Evolutionary conservation across 805 yeast species (phyloP).

Genomic region (Metschnikowia proteae): DNA sequence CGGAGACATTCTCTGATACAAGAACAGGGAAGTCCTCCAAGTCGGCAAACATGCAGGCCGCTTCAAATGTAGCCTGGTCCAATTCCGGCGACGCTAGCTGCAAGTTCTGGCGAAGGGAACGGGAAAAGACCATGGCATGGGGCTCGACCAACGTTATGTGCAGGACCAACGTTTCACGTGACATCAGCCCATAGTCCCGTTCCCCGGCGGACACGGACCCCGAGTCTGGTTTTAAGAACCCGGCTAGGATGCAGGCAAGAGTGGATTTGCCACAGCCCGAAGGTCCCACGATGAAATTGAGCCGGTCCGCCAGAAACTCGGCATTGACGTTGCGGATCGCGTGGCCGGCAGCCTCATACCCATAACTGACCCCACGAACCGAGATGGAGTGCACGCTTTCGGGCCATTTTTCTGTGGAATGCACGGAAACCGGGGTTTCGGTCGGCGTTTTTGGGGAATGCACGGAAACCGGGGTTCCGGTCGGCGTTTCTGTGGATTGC

Average conservation of each 20-base stretch:
- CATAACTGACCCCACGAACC: constrained; percentile 50
- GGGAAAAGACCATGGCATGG: constrained; percentile 52
- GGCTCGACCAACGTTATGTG: constrained; percentile 77
- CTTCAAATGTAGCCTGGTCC: constrained; percentile 30
- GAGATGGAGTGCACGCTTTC: neutral
- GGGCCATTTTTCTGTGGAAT: neutral
- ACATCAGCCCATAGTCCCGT: constrained; percentile 39
- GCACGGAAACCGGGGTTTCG: neutral
- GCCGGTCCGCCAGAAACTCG: constrained; percentile 39
- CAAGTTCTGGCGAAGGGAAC: constrained; percentile 19
- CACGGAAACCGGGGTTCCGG: neutral
- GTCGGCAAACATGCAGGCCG: constrained; percentile 46
- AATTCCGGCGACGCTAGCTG: constrained; percentile 3
- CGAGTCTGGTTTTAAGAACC: constrained; percentile 46
- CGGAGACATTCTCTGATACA: constrained; percentile 56
- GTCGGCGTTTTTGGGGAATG: neutral
- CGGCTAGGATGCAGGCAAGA: constrained; percentile 56
- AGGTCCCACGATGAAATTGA: constrained; percentile 71
- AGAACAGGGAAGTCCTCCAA: constrained; percentile 40
- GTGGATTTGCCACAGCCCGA: constrained; percentile 97
- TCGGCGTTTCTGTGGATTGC: neutral
- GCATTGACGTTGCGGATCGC: constrained; percentile 50
- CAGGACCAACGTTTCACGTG: constrained; percentile 50
- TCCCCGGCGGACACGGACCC: constrained; percentile 66
- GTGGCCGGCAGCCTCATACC: constrained; percentile 44